Evolutionary conservation across 2,329 filamentous ascomycete genomes (phyloP).

Genomic region (Bipolaris cookei): DNA sequence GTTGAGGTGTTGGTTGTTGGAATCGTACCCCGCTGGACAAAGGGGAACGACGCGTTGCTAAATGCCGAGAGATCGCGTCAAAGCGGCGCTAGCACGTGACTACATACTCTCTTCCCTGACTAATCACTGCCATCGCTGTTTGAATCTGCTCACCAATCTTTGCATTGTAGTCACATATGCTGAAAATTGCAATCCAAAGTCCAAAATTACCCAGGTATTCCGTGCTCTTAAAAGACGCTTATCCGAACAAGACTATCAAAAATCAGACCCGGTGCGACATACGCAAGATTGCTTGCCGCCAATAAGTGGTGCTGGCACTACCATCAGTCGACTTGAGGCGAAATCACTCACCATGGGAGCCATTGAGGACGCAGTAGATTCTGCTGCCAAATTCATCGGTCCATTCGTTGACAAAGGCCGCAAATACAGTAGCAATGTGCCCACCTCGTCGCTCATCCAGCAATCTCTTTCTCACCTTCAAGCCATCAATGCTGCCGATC

Average conservation of each 20-base stretch:
- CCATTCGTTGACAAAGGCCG: constrained; percentile 35
- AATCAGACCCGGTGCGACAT: not conserved
- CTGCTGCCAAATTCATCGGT: constrained; percentile 41
- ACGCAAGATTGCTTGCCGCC: not conserved
- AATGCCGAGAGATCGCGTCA: constrained; percentile 12
- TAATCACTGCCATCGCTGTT: constrained; percentile 11
- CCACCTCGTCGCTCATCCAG: constrained; percentile 29
- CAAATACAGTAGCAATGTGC: constrained; percentile 14
- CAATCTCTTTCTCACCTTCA: constrained; percentile 41
- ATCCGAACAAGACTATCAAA: not conserved
- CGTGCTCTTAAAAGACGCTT: not conserved
- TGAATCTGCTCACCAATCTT: not conserved
- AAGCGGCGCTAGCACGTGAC: constrained; percentile 8
- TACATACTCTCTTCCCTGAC: constrained; percentile 2
- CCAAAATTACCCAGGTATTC: not conserved
- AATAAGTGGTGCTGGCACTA: not conserved
- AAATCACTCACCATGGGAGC: constrained; percentile 31
- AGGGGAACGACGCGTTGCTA: constrained; percentile 21
- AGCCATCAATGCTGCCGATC: constrained; percentile 44
- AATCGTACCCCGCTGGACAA: not conserved
- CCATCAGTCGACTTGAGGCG: not conserved
- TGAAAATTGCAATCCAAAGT: not conserved
- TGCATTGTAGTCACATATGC: not conserved
- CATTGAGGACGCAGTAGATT: constrained; percentile 43
- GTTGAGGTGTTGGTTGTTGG: constrained; percentile 25